Conservation (phyloP, 73 alveolate genomes). For the Breviolum minutum region DNA sequence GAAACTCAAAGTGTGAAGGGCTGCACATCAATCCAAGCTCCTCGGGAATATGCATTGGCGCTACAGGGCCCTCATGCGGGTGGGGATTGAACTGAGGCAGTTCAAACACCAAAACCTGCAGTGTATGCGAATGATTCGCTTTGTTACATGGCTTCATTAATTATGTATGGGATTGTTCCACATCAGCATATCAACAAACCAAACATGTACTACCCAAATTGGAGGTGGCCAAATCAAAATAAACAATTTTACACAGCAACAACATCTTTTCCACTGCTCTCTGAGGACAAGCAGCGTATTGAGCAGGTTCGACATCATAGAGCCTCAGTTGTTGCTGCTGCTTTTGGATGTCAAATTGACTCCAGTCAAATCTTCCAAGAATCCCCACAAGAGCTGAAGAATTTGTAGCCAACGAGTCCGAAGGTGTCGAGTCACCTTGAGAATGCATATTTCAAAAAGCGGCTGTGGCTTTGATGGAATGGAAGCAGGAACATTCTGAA, state of each 20-base stretch:
- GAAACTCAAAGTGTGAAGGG: constrained; percentile 59
- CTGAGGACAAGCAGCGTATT: background rate
- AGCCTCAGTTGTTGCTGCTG: constrained; percentile 28
- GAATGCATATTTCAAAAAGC: no score
- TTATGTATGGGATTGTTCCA: no score
- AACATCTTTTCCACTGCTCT: background rate
- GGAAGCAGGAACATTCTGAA: no score
- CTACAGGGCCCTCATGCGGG: no score
- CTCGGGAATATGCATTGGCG: background rate
- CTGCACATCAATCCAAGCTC: constrained; percentile 61
- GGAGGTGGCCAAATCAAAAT: background rate
- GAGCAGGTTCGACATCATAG: constrained; percentile 43
- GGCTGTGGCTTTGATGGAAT: no score
- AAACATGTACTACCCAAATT: no score
- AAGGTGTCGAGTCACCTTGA: constrained; percentile 61
- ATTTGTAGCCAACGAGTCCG: constrained; percentile 83
- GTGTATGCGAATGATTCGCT: no score
- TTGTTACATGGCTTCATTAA: no score
- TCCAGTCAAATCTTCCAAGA: background rate
- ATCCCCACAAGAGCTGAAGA: constrained; percentile 55
- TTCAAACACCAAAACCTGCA: no score
- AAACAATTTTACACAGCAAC: background rate
- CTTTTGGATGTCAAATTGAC: background rate
- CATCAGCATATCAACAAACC: no score
- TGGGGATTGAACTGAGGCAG: no score